Conservation (phyloP, 805 yeast genomes). For the Spathaspora sp. region DNA sequence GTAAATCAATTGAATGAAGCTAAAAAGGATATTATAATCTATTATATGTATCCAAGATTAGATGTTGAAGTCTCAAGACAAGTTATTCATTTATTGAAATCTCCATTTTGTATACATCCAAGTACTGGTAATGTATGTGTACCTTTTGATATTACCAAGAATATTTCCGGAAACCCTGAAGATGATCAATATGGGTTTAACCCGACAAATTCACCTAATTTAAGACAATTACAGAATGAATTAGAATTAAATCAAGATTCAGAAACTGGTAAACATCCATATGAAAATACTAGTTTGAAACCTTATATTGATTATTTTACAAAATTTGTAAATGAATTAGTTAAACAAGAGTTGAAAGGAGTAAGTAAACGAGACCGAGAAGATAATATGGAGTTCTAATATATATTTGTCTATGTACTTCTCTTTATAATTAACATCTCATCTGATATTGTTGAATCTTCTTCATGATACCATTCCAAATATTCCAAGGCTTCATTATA, state of each 20-base stretch:
- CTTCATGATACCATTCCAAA: slow-evolving; percentile 65
- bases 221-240: slow-evolving; percentile 61
- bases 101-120: slow-evolving; percentile 97
- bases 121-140: slow-evolving; percentile 95
- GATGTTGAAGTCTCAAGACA: slow-evolving; percentile 92
- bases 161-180: slow-evolving; percentile 26
- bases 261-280: slow-evolving; percentile 34
- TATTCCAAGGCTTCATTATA: slow-evolving; percentile 50
- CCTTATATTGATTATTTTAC: slow-evolving; percentile 69
- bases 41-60: slow-evolving; percentile 82
- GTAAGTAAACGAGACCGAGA: slow-evolving; percentile 28
- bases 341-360: slow-evolving; percentile 49
- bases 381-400: slow-evolving; percentile 30
- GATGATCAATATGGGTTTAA: slow-evolving; percentile 56
- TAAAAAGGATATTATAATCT: slow-evolving; percentile 76
- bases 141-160: slow-evolving; percentile 58
- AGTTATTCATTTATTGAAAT: slow-evolving; percentile 85
- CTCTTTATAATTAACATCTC: slow-evolving; percentile 34
- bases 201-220: slow-evolving; percentile 77
- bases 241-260: slow-evolving; percentile 35
- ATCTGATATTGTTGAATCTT: slow-evolving; percentile 6
- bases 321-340: slow-evolving; percentile 53
- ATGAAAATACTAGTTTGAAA: slow-evolving; percentile 64
- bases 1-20: slow-evolving; percentile 57
- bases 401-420: slow-evolving; percentile 20